These are phyloP conservation scores for Ecytonucleospora hepatopenaei DNA, from an alignment of 371 early-diverging fungal species.

Conservation along the genomic window DNA sequence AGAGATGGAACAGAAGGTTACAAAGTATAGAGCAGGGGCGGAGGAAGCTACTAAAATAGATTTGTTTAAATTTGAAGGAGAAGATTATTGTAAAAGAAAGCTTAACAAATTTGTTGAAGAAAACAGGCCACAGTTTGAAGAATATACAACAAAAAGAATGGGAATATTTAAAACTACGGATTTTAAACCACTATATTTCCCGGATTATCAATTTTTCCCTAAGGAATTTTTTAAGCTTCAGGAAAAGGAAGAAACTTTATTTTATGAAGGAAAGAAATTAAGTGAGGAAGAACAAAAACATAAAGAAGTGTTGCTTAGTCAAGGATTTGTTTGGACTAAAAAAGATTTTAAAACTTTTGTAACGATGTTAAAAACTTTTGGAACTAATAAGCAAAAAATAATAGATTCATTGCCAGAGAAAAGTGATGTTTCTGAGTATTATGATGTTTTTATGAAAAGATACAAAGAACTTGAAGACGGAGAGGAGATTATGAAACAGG, in stretches of 20 bases:
- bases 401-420: conserved; percentile 24
- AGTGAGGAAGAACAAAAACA: conserved; percentile 71
- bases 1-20: conserved; percentile 71
- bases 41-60: conserved; percentile 47
- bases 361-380: conserved; percentile 74
- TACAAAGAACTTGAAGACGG: conserved; percentile 45
- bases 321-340: conserved; percentile 82
- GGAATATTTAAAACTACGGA: conserved; percentile 11
- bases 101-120: conserved; percentile 20
- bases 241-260: conserved; percentile 63
- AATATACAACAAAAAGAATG: conserved; percentile 22
- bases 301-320: conserved; percentile 64
- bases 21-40: conserved; percentile 74
- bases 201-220: conserved; percentile 83
- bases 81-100: conserved; percentile 65
- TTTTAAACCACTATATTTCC: conserved; percentile 39
- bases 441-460: conserved; percentile 48
- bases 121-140: conserved; percentile 2
- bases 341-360: conserved; percentile 76
- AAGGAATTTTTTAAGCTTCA: conserved; percentile 65
- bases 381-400: conserved; percentile 59
- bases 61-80: conserved; percentile 84
- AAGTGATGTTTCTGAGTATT: conserved; percentile 40
- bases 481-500: conserved; percentile 38
- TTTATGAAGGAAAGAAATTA: conserved; percentile 62